Conservation (phyloP, 164 flowering plant species). For the Vitis rupestris region DNA sequence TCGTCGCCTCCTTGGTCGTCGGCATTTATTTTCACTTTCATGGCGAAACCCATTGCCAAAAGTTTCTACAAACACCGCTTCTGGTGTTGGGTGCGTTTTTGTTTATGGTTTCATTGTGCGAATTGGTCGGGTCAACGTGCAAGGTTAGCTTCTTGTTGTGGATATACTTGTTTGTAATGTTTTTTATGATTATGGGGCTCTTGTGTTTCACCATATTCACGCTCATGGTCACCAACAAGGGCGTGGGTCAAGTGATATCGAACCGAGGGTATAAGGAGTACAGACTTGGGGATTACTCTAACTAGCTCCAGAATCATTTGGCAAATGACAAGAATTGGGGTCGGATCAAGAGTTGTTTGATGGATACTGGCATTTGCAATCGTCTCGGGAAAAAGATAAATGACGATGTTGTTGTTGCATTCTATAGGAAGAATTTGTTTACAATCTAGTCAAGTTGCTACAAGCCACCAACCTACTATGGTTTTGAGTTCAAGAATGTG, state of each 20-base stretch:
- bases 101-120: conserved; percentile 31
- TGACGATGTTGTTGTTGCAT: conserved; percentile 7
- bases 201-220: conserved; percentile 41
- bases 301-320: conserved; percentile 54
- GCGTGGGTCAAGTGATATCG: conserved; percentile 37
- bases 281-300: conserved; percentile 52
- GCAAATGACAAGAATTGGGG: conserved; percentile 45
- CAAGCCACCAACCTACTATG: conserved; percentile 59
- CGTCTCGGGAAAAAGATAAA: neutral
- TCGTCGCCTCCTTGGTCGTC: conserved; percentile 19
- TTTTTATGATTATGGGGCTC: conserved; percentile 37
- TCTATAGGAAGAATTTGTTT: conserved; percentile 24
- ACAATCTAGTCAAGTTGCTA: conserved; percentile 74
- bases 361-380: conserved; percentile 39
- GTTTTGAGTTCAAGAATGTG: neutral
- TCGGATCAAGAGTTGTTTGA: conserved; percentile 48
- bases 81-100: conserved; percentile 29
- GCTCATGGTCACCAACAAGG: conserved; percentile 51
- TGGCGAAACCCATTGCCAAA: conserved; percentile 33
- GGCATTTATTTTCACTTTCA: conserved; percentile 6
- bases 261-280: conserved; percentile 40
- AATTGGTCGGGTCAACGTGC: conserved; percentile 46
- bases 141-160: conserved; percentile 24
- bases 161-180: conserved; percentile 40
- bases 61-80: conserved; percentile 33